Evolutionary conservation across 2,329 filamentous ascomycete species (phyloP), one percentile per base, ranked within the genome.

Genomic region (Penicillium vulpinum): DNA sequence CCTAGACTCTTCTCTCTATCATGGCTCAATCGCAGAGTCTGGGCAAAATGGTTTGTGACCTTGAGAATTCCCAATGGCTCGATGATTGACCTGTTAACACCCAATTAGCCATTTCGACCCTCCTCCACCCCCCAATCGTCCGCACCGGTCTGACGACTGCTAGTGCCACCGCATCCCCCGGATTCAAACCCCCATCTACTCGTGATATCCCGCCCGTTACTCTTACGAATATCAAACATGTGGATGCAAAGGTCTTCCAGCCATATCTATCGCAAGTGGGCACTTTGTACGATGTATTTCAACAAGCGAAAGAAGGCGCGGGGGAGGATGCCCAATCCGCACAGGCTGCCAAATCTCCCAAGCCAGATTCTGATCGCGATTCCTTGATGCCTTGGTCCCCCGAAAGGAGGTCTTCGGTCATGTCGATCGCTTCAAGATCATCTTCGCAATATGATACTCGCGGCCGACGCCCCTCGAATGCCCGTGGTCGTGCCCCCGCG

Each of bases 141-240:
- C 86, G 93, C 62, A 96, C 92, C 2, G 92, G 93, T 55, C 83
- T 96, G 48, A 81, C 92, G 53, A 89, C 92, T 22, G 89, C 95
- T 73, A 88, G 88, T 0, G 81, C 87, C 2, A 86, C 72, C 29
- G 62, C 88, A 3, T 85, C 90, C 2, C 89, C 85, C 66, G 81
- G 87, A 15, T 90, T 94, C 68, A 93, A 88, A 65, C 88, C 90
- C 15, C 93, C 93, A 0, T 95, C 91, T 1, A 83, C 90, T 18
- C 86, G 86, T 73, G 93, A 99, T 71, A 99, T 99, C 36, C 93
- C 93, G 1, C 93, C 93, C 0, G 94, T 99, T 0, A 88, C 91
- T 1, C 80, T 99, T 58, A 92, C 92, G 8, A 96, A 96, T 66
- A 90, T 97, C 44, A 84, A 88, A 11, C 89, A 89, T 66, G 82